Conservation (phyloP, 2,329 filamentous ascomycete genomes). For the Lachnellula cervina region DNA sequence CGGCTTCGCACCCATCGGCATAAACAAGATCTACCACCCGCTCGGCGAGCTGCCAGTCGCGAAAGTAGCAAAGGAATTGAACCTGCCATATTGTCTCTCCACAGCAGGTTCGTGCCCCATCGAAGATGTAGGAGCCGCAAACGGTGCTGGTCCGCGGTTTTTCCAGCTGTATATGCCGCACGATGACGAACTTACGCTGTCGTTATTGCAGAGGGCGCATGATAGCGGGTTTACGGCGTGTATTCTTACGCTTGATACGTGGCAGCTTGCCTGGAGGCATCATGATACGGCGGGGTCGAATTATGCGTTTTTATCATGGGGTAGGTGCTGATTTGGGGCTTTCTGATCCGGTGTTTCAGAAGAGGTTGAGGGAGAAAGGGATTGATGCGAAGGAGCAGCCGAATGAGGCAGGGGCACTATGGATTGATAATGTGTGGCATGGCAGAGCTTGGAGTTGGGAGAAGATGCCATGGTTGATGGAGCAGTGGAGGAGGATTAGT, state of each 20-base stretch:
- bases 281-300: constrained; percentile 52
- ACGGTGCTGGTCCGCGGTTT: constrained; percentile 49
- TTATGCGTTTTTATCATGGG: constrained; percentile 60
- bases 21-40: constrained; percentile 61
- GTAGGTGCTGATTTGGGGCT: constrained; percentile 55
- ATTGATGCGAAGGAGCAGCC: constrained; percentile 49
- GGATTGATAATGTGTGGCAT: constrained; percentile 63
- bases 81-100: constrained; percentile 54
- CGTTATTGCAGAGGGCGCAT: constrained; percentile 50
- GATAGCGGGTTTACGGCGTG: constrained; percentile 51
- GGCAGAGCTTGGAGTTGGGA: constrained; percentile 59
- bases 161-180: constrained; percentile 63
- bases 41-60: constrained; percentile 55
- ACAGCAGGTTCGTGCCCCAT: constrained; percentile 50
- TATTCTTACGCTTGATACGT: constrained; percentile 59
- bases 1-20: constrained; percentile 60
- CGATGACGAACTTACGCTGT: constrained; percentile 54
- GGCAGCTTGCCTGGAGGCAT: constrained; percentile 58
- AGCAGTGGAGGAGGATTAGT: constrained; percentile 53
- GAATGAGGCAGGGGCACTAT: constrained; percentile 52
- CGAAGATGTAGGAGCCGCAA: constrained; percentile 52
- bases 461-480: constrained; percentile 55
- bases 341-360: constrained; percentile 54
- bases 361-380: constrained; percentile 43
- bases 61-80: constrained; percentile 53